A percentile compares a stretch with the other conserved stretches of the same genome.
These are phyloP conservation scores for Hypoxylon sp. DNA, from an alignment of 2,329 filamentous ascomycete species.

Conservation along the genomic window DNA sequence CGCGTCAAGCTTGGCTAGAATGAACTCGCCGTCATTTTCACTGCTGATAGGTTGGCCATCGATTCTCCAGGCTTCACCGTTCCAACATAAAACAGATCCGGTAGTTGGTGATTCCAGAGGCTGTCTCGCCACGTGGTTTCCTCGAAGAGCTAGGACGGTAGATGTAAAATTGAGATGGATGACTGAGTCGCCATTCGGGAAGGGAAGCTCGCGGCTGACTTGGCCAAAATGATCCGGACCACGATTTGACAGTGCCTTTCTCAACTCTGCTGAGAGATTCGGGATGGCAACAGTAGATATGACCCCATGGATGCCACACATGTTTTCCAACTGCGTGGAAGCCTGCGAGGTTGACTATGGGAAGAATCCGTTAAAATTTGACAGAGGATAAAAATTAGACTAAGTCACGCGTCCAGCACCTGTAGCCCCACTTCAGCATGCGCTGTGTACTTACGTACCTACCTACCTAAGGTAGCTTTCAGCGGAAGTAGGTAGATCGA, in stretches of 20 bases:
- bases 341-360: not conserved
- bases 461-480: too few relatives aligned
- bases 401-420: slow-evolving; percentile 7
- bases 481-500: too few relatives aligned
- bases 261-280: slow-evolving; percentile 54
- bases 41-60: slow-evolving; percentile 67
- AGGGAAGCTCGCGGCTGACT: slow-evolving; percentile 47
- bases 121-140: slow-evolving; percentile 76
- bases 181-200: slow-evolving; percentile 43
- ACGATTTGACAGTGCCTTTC: slow-evolving; percentile 63
- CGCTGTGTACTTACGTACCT: too few relatives aligned
- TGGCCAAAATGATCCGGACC: slow-evolving; percentile 70
- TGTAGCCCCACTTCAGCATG: not conserved
- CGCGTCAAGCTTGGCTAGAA: slow-evolving; percentile 66
- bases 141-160: slow-evolving; percentile 91
- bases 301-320: slow-evolving; percentile 72
- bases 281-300: slow-evolving; percentile 56
- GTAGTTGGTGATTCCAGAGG: slow-evolving; percentile 71
- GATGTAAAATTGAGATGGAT: slow-evolving; percentile 71
- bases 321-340: slow-evolving; percentile 46
- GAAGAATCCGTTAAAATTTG: not conserved
- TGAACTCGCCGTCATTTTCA: slow-evolving; percentile 78
- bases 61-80: slow-evolving; percentile 93
- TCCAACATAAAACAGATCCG: slow-evolving; percentile 88
- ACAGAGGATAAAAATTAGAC: not conserved